Base-by-base conservation (phyloP, 2,329 filamentous ascomycete species). In the Cladobotryum protrusum region DNA sequence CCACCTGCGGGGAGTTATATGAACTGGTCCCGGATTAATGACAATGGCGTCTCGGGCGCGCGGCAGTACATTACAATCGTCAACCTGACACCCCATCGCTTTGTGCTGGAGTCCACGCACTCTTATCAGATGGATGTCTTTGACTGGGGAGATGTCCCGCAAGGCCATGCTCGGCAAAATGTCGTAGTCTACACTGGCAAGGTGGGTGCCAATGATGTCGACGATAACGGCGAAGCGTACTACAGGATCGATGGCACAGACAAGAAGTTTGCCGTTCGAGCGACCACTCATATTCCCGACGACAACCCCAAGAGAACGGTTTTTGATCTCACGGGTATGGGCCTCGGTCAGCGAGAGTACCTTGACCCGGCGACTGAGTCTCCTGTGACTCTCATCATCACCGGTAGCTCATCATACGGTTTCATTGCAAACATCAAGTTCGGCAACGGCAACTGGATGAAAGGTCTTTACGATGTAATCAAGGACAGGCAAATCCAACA, bases 401-500 rank as follows among this genome's bases (percentile, higher is more conserved):
- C 66, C 0, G 66, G 66, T 15, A 68, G 65, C 52, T 51, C 60
- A 7, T 50, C 52, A 7, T 67, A 62, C 19, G 65, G 66, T 1
- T 67, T 64, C 52, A 56, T 59, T 11, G 59, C 62, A 2, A 67
- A 63, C 1, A 55, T 68, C 1, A 55, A 55, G 3, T 63, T 59
- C 42, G 61, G 61, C 1, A 50, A 57, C 0, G 58, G 59, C 32
- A 59, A 60, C 50, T 69, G 66, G 65, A 68, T 68, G 66, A 58
- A 54, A 33, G 49, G 51, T 5, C 56, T 68, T 9, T 63, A 66
- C 50, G 49, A 63, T 15, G 59, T 62, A 3, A 67, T 69, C 52
- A 60, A 61, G 35, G 60, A 65, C 52, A 67, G 74, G 11, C 67
- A 66, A 1, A 57, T 77, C 0, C 69, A 69, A 46, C 67, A 75